Evolutionary conservation across 1,139 yeast genomes (phyloP).

Genomic region (Suhomyces bokatorum): DNA sequence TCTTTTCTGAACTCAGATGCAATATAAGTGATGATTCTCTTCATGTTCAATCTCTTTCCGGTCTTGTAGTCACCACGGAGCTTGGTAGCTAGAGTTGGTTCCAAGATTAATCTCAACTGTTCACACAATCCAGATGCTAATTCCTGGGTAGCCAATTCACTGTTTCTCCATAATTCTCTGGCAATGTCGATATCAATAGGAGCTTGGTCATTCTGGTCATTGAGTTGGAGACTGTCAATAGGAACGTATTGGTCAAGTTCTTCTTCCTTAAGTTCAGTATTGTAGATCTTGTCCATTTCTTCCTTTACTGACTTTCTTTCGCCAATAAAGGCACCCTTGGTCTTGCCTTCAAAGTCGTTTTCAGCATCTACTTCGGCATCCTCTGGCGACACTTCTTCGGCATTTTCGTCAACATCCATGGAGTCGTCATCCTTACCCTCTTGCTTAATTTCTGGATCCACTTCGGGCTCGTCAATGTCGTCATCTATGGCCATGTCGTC

Average conservation of each 20-base stretch:
- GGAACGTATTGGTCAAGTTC: slow-evolving; percentile 31
- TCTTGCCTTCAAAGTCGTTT: slow-evolving; percentile 53
- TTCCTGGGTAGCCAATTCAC: slow-evolving; percentile 84
- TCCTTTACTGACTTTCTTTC: slow-evolving; percentile 41
- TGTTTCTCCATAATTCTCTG: slow-evolving; percentile 73
- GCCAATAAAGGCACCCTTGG: slow-evolving; percentile 54
- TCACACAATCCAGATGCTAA: slow-evolving; percentile 87
- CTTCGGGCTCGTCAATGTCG: slow-evolving; percentile 29
- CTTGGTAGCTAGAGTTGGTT: slow-evolving; percentile 94
- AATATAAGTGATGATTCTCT: slow-evolving; percentile 94
- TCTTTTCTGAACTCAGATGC: slow-evolving; percentile 97
- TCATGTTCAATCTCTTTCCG: slow-evolving; percentile 96
- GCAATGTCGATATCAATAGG: slow-evolving; percentile 65
- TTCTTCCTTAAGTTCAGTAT: slow-evolving; percentile 27
- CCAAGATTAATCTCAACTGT: slow-evolving; percentile 87
- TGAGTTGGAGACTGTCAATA: slow-evolving; percentile 27
- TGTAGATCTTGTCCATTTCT: slow-evolving; percentile 23
- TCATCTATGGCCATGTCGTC: slow-evolving; percentile 89
- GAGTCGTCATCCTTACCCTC: slow-evolving; percentile 23
- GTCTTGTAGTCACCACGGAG: slow-evolving; percentile 94
- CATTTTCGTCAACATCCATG: slow-evolving; percentile 23
- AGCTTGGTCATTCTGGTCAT: slow-evolving; percentile 30
- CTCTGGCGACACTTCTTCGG: slow-evolving; percentile 24
- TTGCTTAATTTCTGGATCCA: slow-evolving; percentile 23
- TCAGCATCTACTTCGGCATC: slow-evolving; percentile 31